phyloP scores from a whole-genome alignment of 2,329 filamentous ascomycete species.

The Fusarium sp. region DNA sequence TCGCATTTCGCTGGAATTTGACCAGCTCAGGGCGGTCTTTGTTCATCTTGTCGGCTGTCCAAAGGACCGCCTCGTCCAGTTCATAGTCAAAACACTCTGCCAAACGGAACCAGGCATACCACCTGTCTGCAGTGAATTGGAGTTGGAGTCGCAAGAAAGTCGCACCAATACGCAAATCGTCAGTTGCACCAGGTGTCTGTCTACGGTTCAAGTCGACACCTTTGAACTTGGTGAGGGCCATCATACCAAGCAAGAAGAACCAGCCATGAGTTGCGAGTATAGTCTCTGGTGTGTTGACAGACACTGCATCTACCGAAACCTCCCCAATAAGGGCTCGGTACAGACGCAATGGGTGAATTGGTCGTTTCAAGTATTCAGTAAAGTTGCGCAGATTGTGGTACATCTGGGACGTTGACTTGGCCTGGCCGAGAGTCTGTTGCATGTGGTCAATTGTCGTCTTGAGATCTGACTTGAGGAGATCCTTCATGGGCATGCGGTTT shows the following conservation, averaged over 20 bases:
- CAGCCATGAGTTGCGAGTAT: constrained; percentile 83
- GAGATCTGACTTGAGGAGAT: constrained; percentile 89
- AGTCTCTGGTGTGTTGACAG: constrained; percentile 75
- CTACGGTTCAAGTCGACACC: constrained; percentile 76
- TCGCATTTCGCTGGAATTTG: constrained; percentile 80
- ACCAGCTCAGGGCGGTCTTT: constrained; percentile 80
- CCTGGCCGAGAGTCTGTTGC: constrained; percentile 83
- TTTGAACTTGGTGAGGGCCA: constrained; percentile 86
- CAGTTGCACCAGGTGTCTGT: constrained; percentile 80
- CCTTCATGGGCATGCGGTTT: constrained; percentile 86
- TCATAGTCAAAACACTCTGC: constrained; percentile 90
- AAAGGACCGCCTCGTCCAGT: constrained; percentile 86
- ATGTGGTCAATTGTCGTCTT: constrained; percentile 93
- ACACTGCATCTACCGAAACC: constrained; percentile 77
- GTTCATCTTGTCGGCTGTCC: constrained; percentile 92
- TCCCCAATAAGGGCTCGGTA: constrained; percentile 85
- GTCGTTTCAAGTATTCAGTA: constrained; percentile 81
- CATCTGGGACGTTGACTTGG: constrained; percentile 82
- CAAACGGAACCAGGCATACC: constrained; percentile 91
- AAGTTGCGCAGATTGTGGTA: constrained; percentile 89
- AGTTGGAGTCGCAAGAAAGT: constrained; percentile 84
- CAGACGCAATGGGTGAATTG: constrained; percentile 83
- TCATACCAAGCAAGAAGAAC: constrained; percentile 92
- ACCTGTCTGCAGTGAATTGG: constrained; percentile 82
- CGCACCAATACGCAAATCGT: constrained; percentile 84